Conservation (phyloP, 129 eudicot species). For the Lactuca sativa region DNA sequence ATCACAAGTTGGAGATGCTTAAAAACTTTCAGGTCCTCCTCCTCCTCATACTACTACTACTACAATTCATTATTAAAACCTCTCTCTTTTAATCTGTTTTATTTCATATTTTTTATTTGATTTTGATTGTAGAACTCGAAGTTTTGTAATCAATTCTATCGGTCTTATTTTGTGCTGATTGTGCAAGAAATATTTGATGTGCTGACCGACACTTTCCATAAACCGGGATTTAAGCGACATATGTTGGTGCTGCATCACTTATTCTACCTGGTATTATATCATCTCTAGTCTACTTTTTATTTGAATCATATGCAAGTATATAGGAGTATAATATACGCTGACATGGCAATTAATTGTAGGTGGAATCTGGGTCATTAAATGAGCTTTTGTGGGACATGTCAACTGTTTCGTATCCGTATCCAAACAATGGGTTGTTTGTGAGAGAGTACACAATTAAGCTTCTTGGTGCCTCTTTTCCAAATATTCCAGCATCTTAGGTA, state of each 20-base stretch:
- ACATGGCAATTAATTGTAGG: constrained; percentile 48
- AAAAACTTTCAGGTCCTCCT: constrained; percentile 98
- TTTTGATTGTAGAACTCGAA: constrained; percentile 62
- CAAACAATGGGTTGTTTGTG: too few species aligned
- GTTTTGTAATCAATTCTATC: constrained; percentile 82
- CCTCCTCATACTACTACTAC: too few species aligned
- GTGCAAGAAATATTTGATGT: constrained; percentile 99
- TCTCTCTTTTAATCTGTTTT: too few species aligned
- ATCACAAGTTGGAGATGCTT: constrained; percentile 88
- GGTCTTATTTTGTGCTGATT: constrained; percentile 79
- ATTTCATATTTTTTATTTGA: background rate
- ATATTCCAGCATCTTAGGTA: too few species aligned
- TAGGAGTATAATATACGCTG: too few species aligned
- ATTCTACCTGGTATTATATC: constrained; percentile 88
- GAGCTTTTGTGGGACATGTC: constrained; percentile 94
- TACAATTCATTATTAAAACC: too few species aligned
- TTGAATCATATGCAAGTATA: too few species aligned
- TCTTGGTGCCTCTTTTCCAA: too few species aligned
- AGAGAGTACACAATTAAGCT: too few species aligned
- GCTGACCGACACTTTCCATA: constrained; percentile 94
- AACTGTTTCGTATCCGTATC: constrained; percentile 64
- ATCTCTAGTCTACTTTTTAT: too few species aligned
- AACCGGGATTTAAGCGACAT: constrained; percentile 95
- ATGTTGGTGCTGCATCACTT: constrained; percentile 85
- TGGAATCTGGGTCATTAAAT: constrained; percentile 66